Percentiles rank a stretch among this genome's conserved stretches.
phyloP scores from a whole-genome alignment of 1,139 yeast species.

The Geotrichum cucujoidarum region DNA sequence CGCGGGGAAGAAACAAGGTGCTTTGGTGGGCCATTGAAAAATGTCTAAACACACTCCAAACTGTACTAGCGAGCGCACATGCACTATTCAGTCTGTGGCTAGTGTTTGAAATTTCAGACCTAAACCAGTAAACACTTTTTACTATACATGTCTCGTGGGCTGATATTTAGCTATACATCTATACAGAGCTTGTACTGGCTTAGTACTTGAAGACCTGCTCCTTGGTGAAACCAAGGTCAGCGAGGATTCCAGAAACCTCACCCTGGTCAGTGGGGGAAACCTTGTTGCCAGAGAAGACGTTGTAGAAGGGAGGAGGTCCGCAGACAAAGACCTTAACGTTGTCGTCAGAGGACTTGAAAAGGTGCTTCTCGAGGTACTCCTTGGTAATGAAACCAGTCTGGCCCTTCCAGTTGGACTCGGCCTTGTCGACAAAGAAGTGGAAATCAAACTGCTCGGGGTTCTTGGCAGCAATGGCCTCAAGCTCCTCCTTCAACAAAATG shows the following conservation, averaged over 20 bases:
- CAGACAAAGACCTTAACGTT: slow-evolving; percentile 75
- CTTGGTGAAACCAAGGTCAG: slow-evolving; percentile 82
- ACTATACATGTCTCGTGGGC: too few relatives aligned
- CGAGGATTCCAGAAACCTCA: slow-evolving; percentile 80
- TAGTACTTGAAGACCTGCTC: slow-evolving; percentile 77
- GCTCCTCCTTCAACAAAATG: slow-evolving; percentile 68
- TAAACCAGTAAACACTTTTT: too few relatives aligned
- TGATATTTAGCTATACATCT: too few relatives aligned
- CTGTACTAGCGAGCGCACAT: too few relatives aligned
- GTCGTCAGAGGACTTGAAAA: slow-evolving; percentile 54
- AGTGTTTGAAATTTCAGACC: too few relatives aligned
- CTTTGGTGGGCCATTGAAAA: too few relatives aligned
- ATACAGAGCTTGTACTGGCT: not conserved
- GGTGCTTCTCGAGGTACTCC: slow-evolving; percentile 52
- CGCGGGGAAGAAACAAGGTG: too few relatives aligned
- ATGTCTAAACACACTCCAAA: too few relatives aligned
- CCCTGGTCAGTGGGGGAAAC: slow-evolving; percentile 90
- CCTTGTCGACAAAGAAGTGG: slow-evolving; percentile 74
- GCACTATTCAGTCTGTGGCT: too few relatives aligned
- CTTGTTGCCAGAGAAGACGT: slow-evolving; percentile 83
- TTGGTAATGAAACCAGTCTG: slow-evolving; percentile 66
- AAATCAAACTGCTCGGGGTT: slow-evolving; percentile 73
- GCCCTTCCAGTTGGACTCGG: slow-evolving; percentile 49
- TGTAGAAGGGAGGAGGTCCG: slow-evolving; percentile 84
- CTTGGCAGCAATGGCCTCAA: slow-evolving; percentile 59